Conservation (phyloP, 306 rosid species). For the Acmispon strigosus region DNA sequence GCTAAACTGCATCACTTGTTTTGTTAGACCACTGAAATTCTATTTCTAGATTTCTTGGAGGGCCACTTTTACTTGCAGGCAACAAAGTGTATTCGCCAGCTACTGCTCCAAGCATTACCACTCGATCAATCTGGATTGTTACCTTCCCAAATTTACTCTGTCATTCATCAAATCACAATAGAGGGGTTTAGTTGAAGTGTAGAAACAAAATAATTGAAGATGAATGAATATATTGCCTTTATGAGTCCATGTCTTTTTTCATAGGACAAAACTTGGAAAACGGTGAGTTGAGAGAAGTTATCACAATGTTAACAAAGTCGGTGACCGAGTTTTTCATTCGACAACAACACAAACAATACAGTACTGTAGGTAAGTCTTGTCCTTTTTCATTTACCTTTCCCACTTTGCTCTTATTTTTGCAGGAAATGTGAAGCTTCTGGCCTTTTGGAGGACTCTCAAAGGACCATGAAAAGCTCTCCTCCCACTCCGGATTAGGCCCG, state of each 20-base stretch:
- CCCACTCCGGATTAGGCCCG: constrained; percentile 97
- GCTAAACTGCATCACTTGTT: constrained; percentile 46
- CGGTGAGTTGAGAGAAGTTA: no score
- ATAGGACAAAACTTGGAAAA: no score
- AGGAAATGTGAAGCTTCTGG: constrained; percentile 94
- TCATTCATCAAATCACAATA: constrained; percentile 9
- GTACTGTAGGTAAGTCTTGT: no score
- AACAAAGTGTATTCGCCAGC: constrained; percentile 89
- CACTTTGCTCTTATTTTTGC: constrained; percentile 99
- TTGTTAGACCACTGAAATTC: constrained; percentile 99
- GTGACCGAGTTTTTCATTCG: no score
- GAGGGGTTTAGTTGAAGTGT: background rate
- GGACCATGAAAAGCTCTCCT: constrained; percentile 92
- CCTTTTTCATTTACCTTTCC: constrained; percentile 61
- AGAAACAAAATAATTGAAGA: background rate
- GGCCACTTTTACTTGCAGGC: constrained; percentile 95
- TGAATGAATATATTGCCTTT: background rate
- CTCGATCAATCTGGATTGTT: constrained; percentile 92
- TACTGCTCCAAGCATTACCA: constrained; percentile 96
- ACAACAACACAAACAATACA: no score
- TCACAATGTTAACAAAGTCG: no score
- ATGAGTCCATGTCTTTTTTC: background rate
- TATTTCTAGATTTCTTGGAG: constrained; percentile 82
- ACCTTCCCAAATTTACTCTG: constrained; percentile 98
- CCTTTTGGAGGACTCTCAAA: constrained; percentile 99